Conservation (phyloP, 352 stramenopile genomes). For the Phytophthora brassicae region DNA sequence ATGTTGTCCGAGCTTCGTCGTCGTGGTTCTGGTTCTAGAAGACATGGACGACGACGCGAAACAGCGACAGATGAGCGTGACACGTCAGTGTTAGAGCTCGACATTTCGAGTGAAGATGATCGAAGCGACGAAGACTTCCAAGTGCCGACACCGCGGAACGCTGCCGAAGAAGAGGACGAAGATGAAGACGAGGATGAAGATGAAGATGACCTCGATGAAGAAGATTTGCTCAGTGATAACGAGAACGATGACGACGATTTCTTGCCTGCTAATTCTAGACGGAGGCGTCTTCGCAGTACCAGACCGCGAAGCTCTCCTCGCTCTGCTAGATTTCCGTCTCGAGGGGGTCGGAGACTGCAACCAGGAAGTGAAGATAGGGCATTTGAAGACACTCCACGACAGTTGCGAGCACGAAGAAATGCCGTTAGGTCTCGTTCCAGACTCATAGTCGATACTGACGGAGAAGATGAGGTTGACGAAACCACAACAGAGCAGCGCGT, state of each 20-base stretch:
- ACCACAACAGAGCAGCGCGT: neutral
- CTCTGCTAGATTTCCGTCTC: slow-evolving; percentile 34
- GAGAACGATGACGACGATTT: slow-evolving; percentile 40
- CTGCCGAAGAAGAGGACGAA: slow-evolving; percentile 53
- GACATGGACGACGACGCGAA: slow-evolving; percentile 34
- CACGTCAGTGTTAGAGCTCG: slow-evolving; percentile 79
- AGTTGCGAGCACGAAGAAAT: slow-evolving; percentile 28
- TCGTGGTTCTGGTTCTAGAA: slow-evolving; percentile 26
- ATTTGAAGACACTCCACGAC: slow-evolving; percentile 27
- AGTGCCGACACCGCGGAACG: slow-evolving; percentile 45
- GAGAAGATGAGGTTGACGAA: slow-evolving; percentile 25
- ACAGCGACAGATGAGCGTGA: slow-evolving; percentile 74
- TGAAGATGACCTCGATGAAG: slow-evolving; percentile 56
- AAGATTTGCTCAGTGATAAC: slow-evolving; percentile 55
- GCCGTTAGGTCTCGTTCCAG: slow-evolving; percentile 27
- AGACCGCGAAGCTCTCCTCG: slow-evolving; percentile 19
- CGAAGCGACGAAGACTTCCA: slow-evolving; percentile 87
- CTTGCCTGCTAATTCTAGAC: slow-evolving; percentile 42
- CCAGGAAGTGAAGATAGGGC: slow-evolving; percentile 18
- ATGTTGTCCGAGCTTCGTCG: slow-evolving; percentile 67
- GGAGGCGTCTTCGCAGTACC: slow-evolving; percentile 40
- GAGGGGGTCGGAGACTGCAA: slow-evolving; percentile 42
- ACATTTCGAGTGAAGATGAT: slow-evolving; percentile 88
- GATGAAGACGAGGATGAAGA: slow-evolving; percentile 62
- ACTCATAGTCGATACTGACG: slow-evolving; percentile 31